phyloP scores from a whole-genome alignment of 164 flowering plant genomes.

The Dillenia suffruticosa region DNA sequence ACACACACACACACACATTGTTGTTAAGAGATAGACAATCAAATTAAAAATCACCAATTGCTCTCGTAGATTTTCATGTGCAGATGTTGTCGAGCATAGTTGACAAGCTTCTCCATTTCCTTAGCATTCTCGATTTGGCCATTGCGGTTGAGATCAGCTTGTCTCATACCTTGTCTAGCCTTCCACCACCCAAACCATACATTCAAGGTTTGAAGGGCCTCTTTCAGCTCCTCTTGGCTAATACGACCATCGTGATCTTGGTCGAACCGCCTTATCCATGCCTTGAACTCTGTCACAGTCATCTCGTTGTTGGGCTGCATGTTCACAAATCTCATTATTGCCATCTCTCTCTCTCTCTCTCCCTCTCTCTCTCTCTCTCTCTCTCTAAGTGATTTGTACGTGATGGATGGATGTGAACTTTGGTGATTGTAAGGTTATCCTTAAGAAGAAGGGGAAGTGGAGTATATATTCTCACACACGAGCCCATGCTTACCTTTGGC shows the following conservation, averaged over 20 bases:
- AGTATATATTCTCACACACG: no score
- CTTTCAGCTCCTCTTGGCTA: constrained; percentile 28
- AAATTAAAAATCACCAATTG: constrained; percentile 5
- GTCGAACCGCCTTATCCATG: constrained; percentile 26
- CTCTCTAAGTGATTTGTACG: no score
- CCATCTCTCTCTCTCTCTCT: constrained; percentile 16
- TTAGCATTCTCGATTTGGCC: constrained; percentile 15
- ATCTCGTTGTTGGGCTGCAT: constrained; percentile 22
- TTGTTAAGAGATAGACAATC: neutral
- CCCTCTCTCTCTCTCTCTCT: neutral
- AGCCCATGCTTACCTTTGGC: no score
- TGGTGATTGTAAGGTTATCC: no score
- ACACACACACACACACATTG: neutral
- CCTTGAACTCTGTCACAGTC: constrained; percentile 36
- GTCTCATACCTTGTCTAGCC: constrained; percentile 26
- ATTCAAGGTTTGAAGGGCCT: constrained; percentile 22
- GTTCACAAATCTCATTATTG: constrained; percentile 15
- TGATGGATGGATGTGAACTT: no score
- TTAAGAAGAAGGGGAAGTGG: no score
- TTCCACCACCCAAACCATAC: constrained; percentile 30
- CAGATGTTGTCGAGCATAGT: constrained; percentile 18
- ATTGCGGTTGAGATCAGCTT: constrained; percentile 19
- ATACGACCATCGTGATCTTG: constrained; percentile 23
- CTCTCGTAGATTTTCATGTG: constrained; percentile 21
- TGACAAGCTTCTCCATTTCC: constrained; percentile 22